Percentiles rank a stretch among this genome's conserved stretches.
Evolutionary conservation across 257 asterid species (phyloP).

Genomic region (Przewalskia tangutica): DNA sequence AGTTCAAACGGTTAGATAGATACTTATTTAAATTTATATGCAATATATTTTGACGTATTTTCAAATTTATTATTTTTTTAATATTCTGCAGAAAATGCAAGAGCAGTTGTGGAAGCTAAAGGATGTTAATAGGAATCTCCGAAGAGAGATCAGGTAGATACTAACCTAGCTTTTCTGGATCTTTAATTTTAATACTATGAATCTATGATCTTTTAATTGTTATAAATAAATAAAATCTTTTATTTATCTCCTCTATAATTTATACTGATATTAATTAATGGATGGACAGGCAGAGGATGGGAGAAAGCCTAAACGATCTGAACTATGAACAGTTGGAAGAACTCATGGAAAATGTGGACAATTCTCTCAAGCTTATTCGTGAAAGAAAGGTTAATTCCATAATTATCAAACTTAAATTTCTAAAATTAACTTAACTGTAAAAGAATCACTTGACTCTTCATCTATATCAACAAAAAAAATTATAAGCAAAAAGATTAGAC

Average conservation of each 20-base stretch:
- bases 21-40: background rate
- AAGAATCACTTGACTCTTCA: background rate
- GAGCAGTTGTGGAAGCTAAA: conserved; percentile 71
- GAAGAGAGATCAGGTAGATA: conserved; percentile 69
- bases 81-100: conserved; percentile 63
- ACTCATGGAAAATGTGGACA: conserved; percentile 32
- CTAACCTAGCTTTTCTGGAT: background rate
- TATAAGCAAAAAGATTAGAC: background rate
- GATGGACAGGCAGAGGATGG: conserved; percentile 34
- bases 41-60: background rate
- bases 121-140: conserved; percentile 68
- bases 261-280: background rate
- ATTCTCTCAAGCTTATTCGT: conserved; percentile 25
- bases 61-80: background rate
- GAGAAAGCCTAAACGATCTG: conserved; percentile 33
- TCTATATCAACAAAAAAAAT: background rate
- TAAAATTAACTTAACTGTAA: background rate
- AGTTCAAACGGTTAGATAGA: background rate
- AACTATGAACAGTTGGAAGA: conserved; percentile 19
- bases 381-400: conserved; percentile 32
- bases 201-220: background rate
- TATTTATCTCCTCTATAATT: background rate
- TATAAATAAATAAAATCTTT: background rate
- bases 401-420: background rate
- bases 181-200: background rate